Percentiles rank a stretch among this genome's conserved stretches.
phyloP scores from a whole-genome alignment of 176 grass and related monocot species.

The Oryza meyeriana region DNA sequence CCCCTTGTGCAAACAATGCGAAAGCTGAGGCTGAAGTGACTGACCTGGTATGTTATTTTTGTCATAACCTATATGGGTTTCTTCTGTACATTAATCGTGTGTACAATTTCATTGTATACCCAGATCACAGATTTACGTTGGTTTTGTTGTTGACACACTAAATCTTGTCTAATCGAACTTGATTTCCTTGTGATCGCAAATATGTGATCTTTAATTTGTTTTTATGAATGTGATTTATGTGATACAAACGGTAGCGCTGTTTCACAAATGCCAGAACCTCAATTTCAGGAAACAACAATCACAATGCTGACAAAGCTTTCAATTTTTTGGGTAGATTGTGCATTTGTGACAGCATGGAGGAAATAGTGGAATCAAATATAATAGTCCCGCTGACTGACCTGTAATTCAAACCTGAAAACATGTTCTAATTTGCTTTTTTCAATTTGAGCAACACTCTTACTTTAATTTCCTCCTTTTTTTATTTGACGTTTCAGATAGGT shows the following conservation, averaged over 20 bases:
- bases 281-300: not conserved
- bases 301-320: not conserved
- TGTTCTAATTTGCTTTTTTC: not conserved
- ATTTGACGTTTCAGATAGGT: too few species aligned
- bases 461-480: not conserved
- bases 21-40: conserved; percentile 22
- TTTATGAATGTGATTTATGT: not conserved
- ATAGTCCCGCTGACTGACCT: not conserved
- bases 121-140: not conserved
- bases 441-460: not conserved
- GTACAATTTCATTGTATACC: conserved; percentile 2
- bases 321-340: not conserved
- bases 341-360: not conserved
- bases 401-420: not conserved
- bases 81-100: conserved; percentile 21
- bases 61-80: not conserved
- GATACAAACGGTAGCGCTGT: not conserved
- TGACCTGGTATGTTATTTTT: conserved; percentile 35
- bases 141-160: not conserved
- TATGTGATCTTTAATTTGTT: not conserved
- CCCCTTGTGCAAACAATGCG: conserved; percentile 50
- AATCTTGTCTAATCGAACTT: not conserved
- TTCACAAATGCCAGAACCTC: not conserved
- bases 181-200: not conserved
- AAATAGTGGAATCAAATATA: conserved; percentile 5